Percentiles rank a stretch among this genome's conserved stretches.
Conservation (phyloP, 164 flowering plant species). For the Aristolochia fimbriata region DNA sequence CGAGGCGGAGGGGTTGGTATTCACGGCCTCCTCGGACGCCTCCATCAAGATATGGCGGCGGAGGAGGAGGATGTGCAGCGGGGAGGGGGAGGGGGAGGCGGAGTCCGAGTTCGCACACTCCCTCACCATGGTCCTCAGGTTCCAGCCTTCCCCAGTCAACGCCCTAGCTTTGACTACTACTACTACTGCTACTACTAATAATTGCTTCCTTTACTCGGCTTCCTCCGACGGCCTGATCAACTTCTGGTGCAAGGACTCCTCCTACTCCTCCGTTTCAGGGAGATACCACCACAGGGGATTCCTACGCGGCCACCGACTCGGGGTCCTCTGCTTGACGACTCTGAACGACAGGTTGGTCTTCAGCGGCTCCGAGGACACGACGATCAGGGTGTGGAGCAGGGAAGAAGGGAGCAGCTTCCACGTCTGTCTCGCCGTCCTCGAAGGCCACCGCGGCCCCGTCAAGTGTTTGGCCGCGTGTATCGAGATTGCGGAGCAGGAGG, state of each 20-base stretch:
- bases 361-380: slow-evolving; percentile 46
- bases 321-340: slow-evolving; percentile 33
- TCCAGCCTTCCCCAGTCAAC: slow-evolving; percentile 34
- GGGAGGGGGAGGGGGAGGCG: too few species aligned
- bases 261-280: slow-evolving; percentile 11
- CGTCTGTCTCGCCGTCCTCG: slow-evolving; percentile 27
- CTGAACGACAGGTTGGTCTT: slow-evolving; percentile 22
- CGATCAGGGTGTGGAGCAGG: slow-evolving; percentile 39
- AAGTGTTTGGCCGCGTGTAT: slow-evolving; percentile 32
- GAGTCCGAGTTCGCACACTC: slow-evolving; percentile 36
- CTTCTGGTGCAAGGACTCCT: slow-evolving; percentile 26
- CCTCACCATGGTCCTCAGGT: slow-evolving; percentile 32
- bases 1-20: slow-evolving; percentile 29
- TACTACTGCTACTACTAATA: too few species aligned
- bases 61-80: slow-evolving; percentile 22
- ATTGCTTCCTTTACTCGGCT: slow-evolving; percentile 29
- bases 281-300: slow-evolving; percentile 31
- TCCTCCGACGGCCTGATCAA: slow-evolving; percentile 30
- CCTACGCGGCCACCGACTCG: slow-evolving; percentile 28
- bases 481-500: slow-evolving; percentile 17
- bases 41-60: slow-evolving; percentile 45
- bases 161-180: slow-evolving; percentile 23
- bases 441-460: slow-evolving; percentile 45
- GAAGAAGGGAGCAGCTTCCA: slow-evolving; percentile 29
- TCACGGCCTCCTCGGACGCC: slow-evolving; percentile 28